Conservation (phyloP, 306 rosid species). For the Spatholobus suberectus region DNA sequence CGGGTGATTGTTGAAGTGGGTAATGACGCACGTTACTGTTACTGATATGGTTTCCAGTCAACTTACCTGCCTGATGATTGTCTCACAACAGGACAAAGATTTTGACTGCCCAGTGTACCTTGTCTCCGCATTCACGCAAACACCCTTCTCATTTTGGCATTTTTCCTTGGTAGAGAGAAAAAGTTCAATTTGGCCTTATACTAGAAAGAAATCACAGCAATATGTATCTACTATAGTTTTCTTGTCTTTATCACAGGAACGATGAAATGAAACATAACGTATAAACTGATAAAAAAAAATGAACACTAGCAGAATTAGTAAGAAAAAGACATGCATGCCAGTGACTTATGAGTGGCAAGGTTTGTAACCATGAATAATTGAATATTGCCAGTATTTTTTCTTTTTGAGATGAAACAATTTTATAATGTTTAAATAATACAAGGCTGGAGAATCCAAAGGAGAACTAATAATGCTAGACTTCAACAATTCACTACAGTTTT, state of each 20-base stretch:
- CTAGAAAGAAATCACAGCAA: constrained; percentile 23
- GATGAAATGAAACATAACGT: neutral
- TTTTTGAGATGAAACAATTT: constrained; percentile 21
- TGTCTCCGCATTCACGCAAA: constrained; percentile 36
- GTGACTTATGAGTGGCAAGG: neutral
- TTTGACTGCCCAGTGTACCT: constrained; percentile 38
- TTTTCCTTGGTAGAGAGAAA: constrained; percentile 12
- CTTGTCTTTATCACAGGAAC: too few relatives aligned
- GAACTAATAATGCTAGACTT: neutral
- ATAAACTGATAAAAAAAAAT: constrained; percentile 4
- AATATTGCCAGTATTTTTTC: neutral
- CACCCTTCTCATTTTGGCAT: constrained; percentile 34
- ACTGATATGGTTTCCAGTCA: constrained; percentile 25
- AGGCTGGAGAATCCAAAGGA: neutral
- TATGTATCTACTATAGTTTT: too few relatives aligned
- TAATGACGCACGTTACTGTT: neutral
- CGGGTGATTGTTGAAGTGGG: constrained; percentile 19
- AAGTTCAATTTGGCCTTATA: constrained; percentile 25
- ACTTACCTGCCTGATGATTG: constrained; percentile 34
- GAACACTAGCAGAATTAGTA: constrained; percentile 13
- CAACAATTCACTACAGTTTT: constrained; percentile 62
- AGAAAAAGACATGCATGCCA: constrained; percentile 36
- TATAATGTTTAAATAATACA: neutral
- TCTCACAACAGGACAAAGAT: constrained; percentile 43
- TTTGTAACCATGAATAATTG: neutral